Evolutionary conservation across 106 monocot species (phyloP).

Genomic region (Platanthera zijinensis): DNA sequence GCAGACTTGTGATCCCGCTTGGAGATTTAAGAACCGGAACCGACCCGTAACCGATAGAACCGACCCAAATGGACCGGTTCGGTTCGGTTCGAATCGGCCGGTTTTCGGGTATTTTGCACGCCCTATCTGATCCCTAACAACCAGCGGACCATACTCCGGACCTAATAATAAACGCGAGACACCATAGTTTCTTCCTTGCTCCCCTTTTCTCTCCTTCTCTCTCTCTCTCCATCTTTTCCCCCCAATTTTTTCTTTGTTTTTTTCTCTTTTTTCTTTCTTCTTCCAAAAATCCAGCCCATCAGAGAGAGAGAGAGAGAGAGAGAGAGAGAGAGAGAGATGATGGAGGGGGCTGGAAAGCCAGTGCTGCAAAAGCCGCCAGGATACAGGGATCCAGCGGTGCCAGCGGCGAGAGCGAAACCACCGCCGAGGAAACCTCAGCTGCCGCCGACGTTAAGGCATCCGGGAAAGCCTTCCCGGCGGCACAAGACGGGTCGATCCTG

Average conservation of each 20-base stretch:
- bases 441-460: constrained; percentile 33
- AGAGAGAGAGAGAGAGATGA: neutral
- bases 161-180: too few relatives aligned
- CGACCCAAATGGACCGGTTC: too few relatives aligned
- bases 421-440: constrained; percentile 24
- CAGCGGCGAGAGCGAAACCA: constrained; percentile 9
- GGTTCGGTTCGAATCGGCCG: too few relatives aligned
- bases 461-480: constrained; percentile 18
- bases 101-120: too few relatives aligned
- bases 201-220: neutral
- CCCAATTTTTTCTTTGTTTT: neutral
- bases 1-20: too few relatives aligned
- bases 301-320: neutral
- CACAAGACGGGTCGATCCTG: constrained; percentile 19
- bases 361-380: constrained; percentile 55
- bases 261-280: neutral
- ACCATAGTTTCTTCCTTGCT: too few relatives aligned
- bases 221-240: neutral
- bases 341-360: constrained; percentile 1
- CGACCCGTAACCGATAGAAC: too few relatives aligned
- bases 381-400: constrained; percentile 33
- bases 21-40: too few relatives aligned
- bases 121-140: too few relatives aligned
- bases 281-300: neutral
- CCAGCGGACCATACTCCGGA: too few relatives aligned